phyloP scores from a whole-genome alignment of 495 filamentous ascomycete species.

The Beverwykella pulmonaria region DNA sequence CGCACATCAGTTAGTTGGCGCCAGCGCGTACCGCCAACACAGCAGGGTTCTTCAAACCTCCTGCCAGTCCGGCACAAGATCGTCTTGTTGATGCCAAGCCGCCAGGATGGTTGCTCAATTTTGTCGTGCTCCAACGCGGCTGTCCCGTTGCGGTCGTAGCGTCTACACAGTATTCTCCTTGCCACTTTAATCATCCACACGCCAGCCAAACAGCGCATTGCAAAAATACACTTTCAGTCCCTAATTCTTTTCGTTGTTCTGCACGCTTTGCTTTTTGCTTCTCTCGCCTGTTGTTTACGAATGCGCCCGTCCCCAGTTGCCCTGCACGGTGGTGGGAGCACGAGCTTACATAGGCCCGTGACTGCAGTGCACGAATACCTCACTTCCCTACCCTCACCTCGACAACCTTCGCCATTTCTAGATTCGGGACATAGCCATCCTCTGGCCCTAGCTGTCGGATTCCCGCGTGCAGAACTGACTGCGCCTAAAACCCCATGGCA shows the following conservation, averaged over 20 bases:
- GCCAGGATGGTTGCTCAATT: conserved; percentile 29
- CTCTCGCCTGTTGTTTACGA: conserved; percentile 20
- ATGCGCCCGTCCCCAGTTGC: conserved; percentile 14
- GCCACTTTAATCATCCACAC: conserved; percentile 38
- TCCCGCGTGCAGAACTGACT: conserved; percentile 31
- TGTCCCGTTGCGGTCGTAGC: conserved; percentile 24
- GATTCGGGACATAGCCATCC: conserved; percentile 22
- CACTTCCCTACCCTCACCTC: background rate
- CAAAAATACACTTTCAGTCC: conserved; percentile 22
- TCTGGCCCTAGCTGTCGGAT: conserved; percentile 37
- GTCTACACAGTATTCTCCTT: conserved; percentile 10
- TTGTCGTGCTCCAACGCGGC: conserved; percentile 16
- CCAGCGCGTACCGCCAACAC: conserved; percentile 31
- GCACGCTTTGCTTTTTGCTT: conserved; percentile 31
- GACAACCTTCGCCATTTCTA: conserved; percentile 1
- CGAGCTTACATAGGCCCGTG: conserved; percentile 12
- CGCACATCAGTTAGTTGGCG: conserved; percentile 42
- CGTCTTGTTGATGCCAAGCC: conserved; percentile 34
- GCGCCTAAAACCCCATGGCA: conserved; percentile 37
- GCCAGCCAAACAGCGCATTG: conserved; percentile 28
- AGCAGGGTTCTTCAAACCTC: conserved; percentile 35
- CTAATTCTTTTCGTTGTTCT: conserved; percentile 17
- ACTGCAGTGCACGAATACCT: conserved; percentile 12
- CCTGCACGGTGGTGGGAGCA: conserved; percentile 5
- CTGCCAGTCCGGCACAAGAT: conserved; percentile 39